Evolutionary conservation across 2,329 filamentous ascomycete genomes (phyloP).

Genomic region (Aspergillus neoniger): DNA sequence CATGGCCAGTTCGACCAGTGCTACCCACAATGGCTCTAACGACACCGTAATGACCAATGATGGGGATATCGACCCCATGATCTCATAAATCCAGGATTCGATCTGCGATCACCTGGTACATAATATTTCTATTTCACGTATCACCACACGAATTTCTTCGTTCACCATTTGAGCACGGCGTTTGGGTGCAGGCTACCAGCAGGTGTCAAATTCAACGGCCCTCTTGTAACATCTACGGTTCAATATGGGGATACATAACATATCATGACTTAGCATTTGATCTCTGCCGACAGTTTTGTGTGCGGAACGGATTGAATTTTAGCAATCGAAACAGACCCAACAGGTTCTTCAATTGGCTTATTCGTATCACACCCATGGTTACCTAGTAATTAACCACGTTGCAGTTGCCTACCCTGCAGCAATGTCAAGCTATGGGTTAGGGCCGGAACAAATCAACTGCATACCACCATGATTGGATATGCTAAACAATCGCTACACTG

Average conservation of each 20-base stretch:
- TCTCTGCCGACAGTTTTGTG: too few species aligned
- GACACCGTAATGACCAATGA: conserved; percentile 47
- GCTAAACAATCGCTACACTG: too few species aligned
- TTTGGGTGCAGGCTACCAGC: neutral
- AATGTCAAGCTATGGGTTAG: neutral
- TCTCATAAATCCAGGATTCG: conserved; percentile 31
- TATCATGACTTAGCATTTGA: too few species aligned
- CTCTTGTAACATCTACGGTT: neutral
- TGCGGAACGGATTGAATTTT: too few species aligned
- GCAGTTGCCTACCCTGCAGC: too few species aligned
- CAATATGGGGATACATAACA: neutral
- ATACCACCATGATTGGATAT: neutral
- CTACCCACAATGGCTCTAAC: conserved; percentile 34
- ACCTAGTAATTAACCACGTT: too few species aligned
- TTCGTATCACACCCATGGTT: too few species aligned
- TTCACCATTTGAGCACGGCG: conserved; percentile 7
- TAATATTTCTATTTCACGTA: conserved; percentile 1
- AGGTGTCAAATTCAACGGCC: neutral
- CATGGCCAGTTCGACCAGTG: conserved; percentile 18
- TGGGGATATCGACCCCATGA: conserved; percentile 45
- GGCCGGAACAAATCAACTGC: neutral
- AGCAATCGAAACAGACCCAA: too few species aligned
- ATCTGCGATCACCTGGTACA: neutral
- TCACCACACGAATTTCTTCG: neutral
- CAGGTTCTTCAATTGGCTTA: too few species aligned